Percentiles rank a stretch among this genome's conserved stretches.
phyloP scores from a whole-genome alignment of 2,329 filamentous ascomycete species.

The Colletotrichum cordylinicola region DNA sequence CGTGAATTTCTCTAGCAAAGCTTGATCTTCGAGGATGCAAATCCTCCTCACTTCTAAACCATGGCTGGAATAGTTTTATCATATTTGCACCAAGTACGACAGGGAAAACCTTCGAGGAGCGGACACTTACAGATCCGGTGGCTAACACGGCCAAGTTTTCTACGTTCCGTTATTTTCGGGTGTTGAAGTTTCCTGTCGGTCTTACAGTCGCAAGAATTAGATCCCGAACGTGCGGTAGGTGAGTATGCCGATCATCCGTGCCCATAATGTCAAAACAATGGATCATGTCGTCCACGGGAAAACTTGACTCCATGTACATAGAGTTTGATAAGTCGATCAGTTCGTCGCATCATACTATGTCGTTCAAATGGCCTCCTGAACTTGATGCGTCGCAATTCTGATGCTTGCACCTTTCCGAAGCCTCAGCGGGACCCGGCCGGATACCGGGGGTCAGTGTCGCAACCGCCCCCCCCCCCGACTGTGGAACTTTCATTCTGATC shows the following conservation, averaged over 20 bases:
- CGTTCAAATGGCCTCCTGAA: background rate
- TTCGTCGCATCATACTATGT: background rate
- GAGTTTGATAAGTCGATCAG: background rate
- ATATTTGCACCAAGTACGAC: background rate
- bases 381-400: background rate
- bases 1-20: background rate
- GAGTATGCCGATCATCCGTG: background rate
- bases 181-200: background rate
- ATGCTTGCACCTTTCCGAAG: background rate
- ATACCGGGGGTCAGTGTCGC: background rate
- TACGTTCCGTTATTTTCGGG: background rate
- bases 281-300: background rate
- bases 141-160: background rate
- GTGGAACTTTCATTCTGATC: background rate
- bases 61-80: background rate
- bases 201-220: background rate
- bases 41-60: background rate
- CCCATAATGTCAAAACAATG: background rate
- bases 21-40: background rate
- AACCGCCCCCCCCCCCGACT: background rate
- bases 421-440: background rate
- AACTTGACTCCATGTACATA: background rate
- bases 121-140: background rate
- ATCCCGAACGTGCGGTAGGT: background rate
- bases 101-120: background rate